Evolutionary conservation across 805 yeast species (phyloP).

Genomic region (Candida sanyiensis): DNA sequence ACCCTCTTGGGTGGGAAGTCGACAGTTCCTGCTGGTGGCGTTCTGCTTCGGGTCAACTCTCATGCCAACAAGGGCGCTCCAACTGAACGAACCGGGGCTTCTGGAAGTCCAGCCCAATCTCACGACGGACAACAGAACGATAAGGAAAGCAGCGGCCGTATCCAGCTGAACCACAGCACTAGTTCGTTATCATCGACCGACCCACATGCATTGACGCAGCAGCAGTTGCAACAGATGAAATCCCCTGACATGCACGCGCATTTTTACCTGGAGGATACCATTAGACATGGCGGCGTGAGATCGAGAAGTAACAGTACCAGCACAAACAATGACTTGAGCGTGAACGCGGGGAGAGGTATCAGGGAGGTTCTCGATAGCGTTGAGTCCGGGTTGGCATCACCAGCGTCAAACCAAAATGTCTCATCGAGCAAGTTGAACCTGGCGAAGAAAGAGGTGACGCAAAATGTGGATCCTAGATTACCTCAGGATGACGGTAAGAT

Average conservation of each 20-base stretch:
- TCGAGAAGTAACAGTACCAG: conserved; percentile 28
- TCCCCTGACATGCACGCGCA: conserved; percentile 73
- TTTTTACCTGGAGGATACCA: conserved; percentile 62
- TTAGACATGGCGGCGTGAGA: conserved; percentile 41
- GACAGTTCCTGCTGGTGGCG: conserved; percentile 44
- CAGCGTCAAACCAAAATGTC: neutral
- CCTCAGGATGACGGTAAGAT: conserved; percentile 83
- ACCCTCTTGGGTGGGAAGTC: conserved; percentile 14
- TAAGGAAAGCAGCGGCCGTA: neutral
- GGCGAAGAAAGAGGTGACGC: conserved; percentile 34
- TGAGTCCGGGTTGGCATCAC: neutral
- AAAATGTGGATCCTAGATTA: conserved; percentile 55
- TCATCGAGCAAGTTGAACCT: conserved; percentile 13
- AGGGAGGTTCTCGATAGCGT: conserved; percentile 11
- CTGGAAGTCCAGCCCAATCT: conserved; percentile 13
- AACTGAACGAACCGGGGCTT: conserved; percentile 19
- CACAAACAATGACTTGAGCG: conserved; percentile 15
- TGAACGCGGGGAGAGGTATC: conserved; percentile 11
- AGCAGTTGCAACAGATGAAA: conserved; percentile 22
- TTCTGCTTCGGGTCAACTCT: conserved; percentile 35
- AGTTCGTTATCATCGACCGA: conserved; percentile 20
- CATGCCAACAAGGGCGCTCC: conserved; percentile 39
- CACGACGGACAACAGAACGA: neutral
- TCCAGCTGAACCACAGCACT: conserved; percentile 14
- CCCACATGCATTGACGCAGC: conserved; percentile 4